phyloP scores from a whole-genome alignment of 78 protist genomes.

The Dictyostelium purpureum region DNA sequence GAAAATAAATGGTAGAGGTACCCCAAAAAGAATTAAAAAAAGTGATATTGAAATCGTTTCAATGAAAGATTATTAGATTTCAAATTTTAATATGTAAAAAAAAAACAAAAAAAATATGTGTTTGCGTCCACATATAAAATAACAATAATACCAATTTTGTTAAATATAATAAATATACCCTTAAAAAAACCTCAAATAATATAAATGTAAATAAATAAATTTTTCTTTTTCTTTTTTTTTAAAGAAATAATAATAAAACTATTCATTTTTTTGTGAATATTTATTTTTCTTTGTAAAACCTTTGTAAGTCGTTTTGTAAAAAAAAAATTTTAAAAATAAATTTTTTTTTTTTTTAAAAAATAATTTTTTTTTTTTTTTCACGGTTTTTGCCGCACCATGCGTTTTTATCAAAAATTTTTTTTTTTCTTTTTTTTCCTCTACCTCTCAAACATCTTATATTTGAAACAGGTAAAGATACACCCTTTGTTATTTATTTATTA shows the following conservation, averaged over 20 bases:
- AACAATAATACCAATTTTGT: not conserved
- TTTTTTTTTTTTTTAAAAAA: no score
- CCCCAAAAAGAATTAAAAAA: not conserved
- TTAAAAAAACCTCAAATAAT: not conserved
- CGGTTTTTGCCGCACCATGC: not conserved
- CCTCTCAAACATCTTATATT: constrained; percentile 14
- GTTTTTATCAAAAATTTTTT: not conserved
- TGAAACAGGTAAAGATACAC: constrained; percentile 66
- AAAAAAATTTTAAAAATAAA: no score
- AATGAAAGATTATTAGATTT: not conserved
- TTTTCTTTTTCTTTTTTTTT: constrained; percentile 15
- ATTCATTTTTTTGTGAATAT: not conserved
- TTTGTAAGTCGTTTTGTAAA: no score
- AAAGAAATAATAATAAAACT: no score
- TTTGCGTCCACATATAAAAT: not conserved
- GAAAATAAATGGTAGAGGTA: not conserved
- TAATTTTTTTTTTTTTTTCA: not conserved
- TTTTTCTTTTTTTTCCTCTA: not conserved
- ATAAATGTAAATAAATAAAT: not conserved
- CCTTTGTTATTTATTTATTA: constrained; percentile 1
- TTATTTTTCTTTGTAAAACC: no score
- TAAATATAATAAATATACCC: no score
- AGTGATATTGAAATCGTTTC: not conserved
- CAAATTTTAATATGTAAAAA: no score
- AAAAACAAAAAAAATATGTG: not conserved